phyloP scores from a whole-genome alignment of 441 rosid genomes.

The Pelargonium myrrhifolium region DNA sequence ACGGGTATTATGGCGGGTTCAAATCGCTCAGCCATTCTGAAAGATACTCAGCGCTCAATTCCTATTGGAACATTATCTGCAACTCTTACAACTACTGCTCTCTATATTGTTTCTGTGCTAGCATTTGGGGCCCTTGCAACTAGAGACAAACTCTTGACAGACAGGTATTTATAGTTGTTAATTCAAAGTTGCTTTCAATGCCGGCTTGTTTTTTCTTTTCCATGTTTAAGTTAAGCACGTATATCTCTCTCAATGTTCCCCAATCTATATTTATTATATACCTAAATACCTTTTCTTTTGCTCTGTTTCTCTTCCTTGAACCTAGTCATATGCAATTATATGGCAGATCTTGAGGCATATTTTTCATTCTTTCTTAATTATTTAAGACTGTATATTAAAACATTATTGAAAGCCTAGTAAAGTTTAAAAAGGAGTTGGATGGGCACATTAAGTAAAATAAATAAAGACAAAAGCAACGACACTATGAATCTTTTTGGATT shows the following conservation, averaged over 20 bases:
- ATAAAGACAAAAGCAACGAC: no score
- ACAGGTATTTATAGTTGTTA: conserved; percentile 47
- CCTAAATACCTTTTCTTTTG: neutral
- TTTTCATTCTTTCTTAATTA: neutral
- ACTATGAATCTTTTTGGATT: neutral
- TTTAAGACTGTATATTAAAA: neutral
- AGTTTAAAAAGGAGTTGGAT: no score
- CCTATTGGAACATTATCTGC: conserved; percentile 95
- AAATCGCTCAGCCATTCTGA: conserved; percentile 89
- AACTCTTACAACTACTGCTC: conserved; percentile 66
- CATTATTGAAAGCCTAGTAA: neutral
- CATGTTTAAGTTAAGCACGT: neutral
- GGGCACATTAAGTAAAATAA: neutral
- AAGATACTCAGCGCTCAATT: conserved; percentile 96
- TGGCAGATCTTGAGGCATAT: neutral
- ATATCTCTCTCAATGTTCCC: neutral
- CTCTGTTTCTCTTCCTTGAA: neutral
- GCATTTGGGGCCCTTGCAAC: conserved; percentile 87
- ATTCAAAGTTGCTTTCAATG: conserved; percentile 1
- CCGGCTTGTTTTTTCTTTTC: neutral
- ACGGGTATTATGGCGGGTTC: conserved; percentile 99
- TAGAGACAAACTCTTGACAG: conserved; percentile 83
- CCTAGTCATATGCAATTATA: neutral
- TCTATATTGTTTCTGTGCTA: conserved; percentile 69
- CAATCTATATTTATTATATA: neutral